Evolutionary conservation across 2,329 filamentous ascomycete genomes (phyloP).

Genomic region (Curvularia hawaiiensis): DNA sequence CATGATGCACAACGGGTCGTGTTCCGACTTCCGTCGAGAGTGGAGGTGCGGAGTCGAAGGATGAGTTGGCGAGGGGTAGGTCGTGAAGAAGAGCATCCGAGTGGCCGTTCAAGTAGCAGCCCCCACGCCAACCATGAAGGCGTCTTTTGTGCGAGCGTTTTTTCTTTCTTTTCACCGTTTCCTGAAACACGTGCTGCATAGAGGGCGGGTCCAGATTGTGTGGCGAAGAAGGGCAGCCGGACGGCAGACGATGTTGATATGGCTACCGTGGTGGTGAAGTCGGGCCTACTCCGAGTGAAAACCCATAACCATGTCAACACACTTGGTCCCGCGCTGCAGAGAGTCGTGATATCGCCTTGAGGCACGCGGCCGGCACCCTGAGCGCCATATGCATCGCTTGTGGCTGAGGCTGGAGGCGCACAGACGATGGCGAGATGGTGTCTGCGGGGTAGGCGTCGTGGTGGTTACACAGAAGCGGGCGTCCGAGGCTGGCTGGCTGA

Average conservation of each 20-base stretch:
- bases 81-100: constrained; percentile 6
- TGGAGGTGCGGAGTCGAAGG: constrained; percentile 20
- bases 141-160: constrained; percentile 33
- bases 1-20: constrained; percentile 5
- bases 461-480: constrained; percentile 16
- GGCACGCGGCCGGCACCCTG: constrained; percentile 26
- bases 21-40: constrained; percentile 7
- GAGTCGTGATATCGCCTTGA: constrained; percentile 15
- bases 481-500: constrained; percentile 1
- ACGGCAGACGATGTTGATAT: constrained; percentile 3
- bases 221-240: constrained; percentile 13
- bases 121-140: constrained; percentile 17
- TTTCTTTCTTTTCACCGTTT: not conserved
- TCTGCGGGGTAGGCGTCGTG: constrained; percentile 29
- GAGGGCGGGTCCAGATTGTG: constrained; percentile 1
- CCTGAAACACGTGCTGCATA: constrained; percentile 18
- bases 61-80: constrained; percentile 36
- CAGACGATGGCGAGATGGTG: constrained; percentile 13
- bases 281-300: not conserved
- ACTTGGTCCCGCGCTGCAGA: constrained; percentile 17
- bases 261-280: constrained; percentile 6
- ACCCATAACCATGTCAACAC: not conserved
- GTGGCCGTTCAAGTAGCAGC: not conserved
- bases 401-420: constrained; percentile 17
- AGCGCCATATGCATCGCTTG: constrained; percentile 3